Evolutionary conservation across 805 yeast genomes (phyloP).

Genomic region (Wickerhamiella hasegawae): DNA sequence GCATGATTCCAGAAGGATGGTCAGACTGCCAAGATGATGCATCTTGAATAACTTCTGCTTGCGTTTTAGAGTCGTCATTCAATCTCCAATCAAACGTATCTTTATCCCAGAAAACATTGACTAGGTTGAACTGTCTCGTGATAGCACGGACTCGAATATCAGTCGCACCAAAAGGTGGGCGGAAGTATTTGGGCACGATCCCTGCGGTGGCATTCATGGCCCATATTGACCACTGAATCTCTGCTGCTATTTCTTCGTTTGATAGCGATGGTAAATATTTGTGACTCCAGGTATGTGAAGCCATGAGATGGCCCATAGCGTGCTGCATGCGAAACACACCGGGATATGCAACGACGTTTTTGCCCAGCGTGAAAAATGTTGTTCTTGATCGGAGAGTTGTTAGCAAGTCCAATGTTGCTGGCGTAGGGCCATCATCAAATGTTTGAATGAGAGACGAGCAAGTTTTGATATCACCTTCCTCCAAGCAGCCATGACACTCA

Average conservation of each 20-base stretch:
- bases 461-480: slow-evolving; percentile 57
- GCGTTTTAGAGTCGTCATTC: slow-evolving; percentile 24
- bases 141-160: slow-evolving; percentile 75
- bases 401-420: slow-evolving; percentile 46
- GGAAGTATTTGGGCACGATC: slow-evolving; percentile 77
- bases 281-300: slow-evolving; percentile 89
- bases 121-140: slow-evolving; percentile 71
- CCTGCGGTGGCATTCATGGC: slow-evolving; percentile 91
- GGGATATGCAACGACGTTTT: slow-evolving; percentile 63
- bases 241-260: slow-evolving; percentile 75
- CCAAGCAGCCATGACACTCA: slow-evolving; percentile 70
- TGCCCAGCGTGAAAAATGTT: slow-evolving; percentile 78
- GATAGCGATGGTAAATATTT: slow-evolving; percentile 60
- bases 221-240: slow-evolving; percentile 90
- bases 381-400: slow-evolving; percentile 27
- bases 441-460: slow-evolving; percentile 71
- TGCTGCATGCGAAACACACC: slow-evolving; percentile 45
- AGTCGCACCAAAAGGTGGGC: slow-evolving; percentile 93
- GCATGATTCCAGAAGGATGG: background rate
- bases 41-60: background rate
- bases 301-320: slow-evolving; percentile 58
- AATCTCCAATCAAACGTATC: slow-evolving; percentile 88
- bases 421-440: slow-evolving; percentile 91
- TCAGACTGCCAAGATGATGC: background rate
- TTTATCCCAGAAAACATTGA: slow-evolving; percentile 76